Evolutionary conservation across 1,284 basidiomycete genomes (phyloP), one percentile per base, ranked within the genome.

Genomic region (Ustilago bromivora): DNA sequence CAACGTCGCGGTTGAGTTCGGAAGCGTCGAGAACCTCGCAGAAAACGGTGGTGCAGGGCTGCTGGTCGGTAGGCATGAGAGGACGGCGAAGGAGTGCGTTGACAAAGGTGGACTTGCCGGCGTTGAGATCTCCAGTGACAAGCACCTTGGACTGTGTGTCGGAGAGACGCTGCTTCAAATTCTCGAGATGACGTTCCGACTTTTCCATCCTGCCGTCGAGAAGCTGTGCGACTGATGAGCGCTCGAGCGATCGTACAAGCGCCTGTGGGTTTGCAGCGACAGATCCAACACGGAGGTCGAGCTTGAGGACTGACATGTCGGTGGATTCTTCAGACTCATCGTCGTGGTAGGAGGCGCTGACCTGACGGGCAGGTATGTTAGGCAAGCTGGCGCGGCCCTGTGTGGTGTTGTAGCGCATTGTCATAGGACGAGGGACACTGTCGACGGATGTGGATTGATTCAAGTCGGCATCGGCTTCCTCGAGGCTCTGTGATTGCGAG

Each of bases 121-220:
- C 94, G 86, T 99, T 99, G 69, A 99, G 90, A 87, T 99, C 97
- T 78, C 97, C 97, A n/a, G 97, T 99, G 71, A 99, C 94, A 72
- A 99, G 91, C 53, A 99, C 96, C 85, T 98, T 95, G 80, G 94
- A 96, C 13, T 94, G 94, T 2, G 92, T 95, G 87, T 98, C 96
- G 84, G 93, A 89, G 23, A 99, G 92, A 55, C 97, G 93, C 65
- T 91, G 89, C 57, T 92, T 91, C 71, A 99, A 91, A 80, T 93
- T 93, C 76, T 92, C 90, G 66, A 99, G 91, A 84, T 99, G 96
- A 13, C 89, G 89, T 58, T 94, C 87, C 8, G 95, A 91, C 31
- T 91, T 88, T n/a, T 89, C 88, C 82, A 99, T 91, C 36, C 95
- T 91, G 70, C 93, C 94, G 84, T 95, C 94, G 28, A 99, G 88